A percentile compares a stretch with the other conserved stretches of the same genome.
Evolutionary conservation across 139 green algal genomes (phyloP).

Genomic region (Auxenochlorella protothecoides): DNA sequence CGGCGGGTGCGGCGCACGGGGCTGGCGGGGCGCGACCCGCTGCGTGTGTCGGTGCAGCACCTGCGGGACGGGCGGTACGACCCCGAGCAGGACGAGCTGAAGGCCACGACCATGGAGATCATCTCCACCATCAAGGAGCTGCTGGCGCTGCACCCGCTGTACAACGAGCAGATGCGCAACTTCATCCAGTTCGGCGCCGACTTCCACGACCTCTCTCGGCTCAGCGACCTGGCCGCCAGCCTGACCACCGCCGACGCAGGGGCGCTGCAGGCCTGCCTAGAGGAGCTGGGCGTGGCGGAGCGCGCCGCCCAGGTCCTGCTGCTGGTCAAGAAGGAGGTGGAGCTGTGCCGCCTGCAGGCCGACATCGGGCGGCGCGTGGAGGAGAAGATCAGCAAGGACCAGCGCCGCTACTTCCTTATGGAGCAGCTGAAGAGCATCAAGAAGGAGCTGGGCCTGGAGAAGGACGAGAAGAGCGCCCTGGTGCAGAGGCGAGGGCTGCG

Average conservation of each 20-base stretch:
- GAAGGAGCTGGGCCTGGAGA: conserved; percentile 94
- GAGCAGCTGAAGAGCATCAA: conserved; percentile 92
- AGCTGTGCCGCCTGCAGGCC: conserved; percentile 85
- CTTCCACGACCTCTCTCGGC: conserved; percentile 77
- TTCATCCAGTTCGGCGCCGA: conserved; percentile 43
- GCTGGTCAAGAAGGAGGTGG: conserved; percentile 95
- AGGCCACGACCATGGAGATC: conserved; percentile 89
- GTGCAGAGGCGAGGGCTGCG: conserved; percentile 50
- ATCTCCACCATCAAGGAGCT: conserved; percentile 91
- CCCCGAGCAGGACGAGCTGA: conserved; percentile 65
- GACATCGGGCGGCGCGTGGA: conserved; percentile 88
- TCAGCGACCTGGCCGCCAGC: conserved; percentile 82
- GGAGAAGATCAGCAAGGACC: conserved; percentile 93
- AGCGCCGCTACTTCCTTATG: conserved; percentile 94
- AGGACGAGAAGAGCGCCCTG: conserved; percentile 91
- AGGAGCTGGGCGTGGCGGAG: conserved; percentile 64
- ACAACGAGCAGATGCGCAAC: conserved; percentile 83
- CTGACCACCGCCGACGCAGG: conserved; percentile 73
- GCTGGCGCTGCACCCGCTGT: conserved; percentile 86
- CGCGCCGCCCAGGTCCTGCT: conserved; percentile 53
- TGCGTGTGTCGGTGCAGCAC: conserved; percentile 73
- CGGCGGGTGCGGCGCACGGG: conserved; percentile 51
- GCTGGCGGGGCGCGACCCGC: conserved; percentile 44
- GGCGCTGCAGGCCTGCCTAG: conserved; percentile 75
- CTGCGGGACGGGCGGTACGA: conserved; percentile 71